Evolutionary conservation across 495 filamentous ascomycete species (phyloP).

Genomic region (Haplographium delicatum): DNA sequence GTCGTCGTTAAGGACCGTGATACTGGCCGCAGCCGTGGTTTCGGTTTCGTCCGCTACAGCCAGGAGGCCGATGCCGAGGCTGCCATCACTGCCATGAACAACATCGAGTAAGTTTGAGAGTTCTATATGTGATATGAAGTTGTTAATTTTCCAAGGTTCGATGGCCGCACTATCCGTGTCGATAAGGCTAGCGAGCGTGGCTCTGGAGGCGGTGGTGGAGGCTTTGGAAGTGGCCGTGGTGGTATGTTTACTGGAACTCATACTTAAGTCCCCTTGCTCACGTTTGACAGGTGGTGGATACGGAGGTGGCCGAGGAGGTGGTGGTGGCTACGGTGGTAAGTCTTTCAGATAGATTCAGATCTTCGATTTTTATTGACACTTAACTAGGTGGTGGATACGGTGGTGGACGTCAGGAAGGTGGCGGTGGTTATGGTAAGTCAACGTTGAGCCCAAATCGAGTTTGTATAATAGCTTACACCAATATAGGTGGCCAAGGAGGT

Average conservation of each 20-base stretch:
- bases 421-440: conserved; percentile 17
- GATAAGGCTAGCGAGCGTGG: conserved; percentile 88
- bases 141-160: conserved; percentile 60
- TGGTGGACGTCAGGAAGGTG: conserved; percentile 21
- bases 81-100: conserved; percentile 85
- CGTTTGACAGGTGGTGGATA: conserved; percentile 7
- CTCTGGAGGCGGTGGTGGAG: conserved; percentile 47
- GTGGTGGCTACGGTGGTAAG: conserved; percentile 14
- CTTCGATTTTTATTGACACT: background rate
- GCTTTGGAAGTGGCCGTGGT: conserved; percentile 34
- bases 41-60: conserved; percentile 89
- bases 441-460: background rate
- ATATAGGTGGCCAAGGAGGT: conserved; percentile 23
- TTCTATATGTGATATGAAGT: background rate
- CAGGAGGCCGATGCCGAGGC: conserved; percentile 76
- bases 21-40: conserved; percentile 91
- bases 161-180: conserved; percentile 91
- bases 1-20: conserved; percentile 97
- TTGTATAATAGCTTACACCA: background rate
- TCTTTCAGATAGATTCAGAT: background rate
- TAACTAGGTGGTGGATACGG: conserved; percentile 21
- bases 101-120: conserved; percentile 70
- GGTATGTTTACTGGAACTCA: conserved; percentile 3
- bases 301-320: conserved; percentile 12
- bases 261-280: background rate